These are phyloP conservation scores for Lupinus albus DNA, from an alignment of 306 rosid genomes.

Conservation along the genomic window DNA sequence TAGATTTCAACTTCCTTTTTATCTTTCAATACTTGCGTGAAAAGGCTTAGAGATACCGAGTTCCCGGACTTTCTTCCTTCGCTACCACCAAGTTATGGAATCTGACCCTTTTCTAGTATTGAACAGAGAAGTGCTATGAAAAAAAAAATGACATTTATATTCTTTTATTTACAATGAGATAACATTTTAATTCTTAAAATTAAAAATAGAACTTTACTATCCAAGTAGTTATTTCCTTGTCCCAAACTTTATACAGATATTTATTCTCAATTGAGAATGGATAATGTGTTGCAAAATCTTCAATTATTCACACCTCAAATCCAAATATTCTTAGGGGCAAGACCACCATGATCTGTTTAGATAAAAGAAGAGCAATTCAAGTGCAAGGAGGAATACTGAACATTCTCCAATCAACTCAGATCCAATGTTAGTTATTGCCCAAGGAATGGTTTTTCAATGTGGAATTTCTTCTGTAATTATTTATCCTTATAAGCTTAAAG, in stretches of 20 bases:
- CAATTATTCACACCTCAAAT: neutral
- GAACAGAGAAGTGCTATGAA: too few species aligned
- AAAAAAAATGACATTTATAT: too few species aligned
- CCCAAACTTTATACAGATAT: neutral
- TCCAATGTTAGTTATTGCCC: neutral
- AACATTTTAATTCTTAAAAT: too few species aligned
- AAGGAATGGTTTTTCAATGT: neutral
- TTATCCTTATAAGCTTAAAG: conserved; percentile 14
- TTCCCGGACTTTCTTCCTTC: too few species aligned
- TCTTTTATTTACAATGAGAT: too few species aligned
- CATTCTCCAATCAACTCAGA: neutral
- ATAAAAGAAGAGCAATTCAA: conserved; percentile 23
- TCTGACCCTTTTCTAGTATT: too few species aligned
- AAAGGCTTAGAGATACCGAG: too few species aligned
- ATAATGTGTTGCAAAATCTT: neutral
- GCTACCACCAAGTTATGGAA: too few species aligned
- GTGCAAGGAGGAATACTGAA: conserved; percentile 17
- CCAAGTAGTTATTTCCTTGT: too few species aligned
- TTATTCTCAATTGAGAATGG: neutral
- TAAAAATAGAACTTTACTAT: too few species aligned
- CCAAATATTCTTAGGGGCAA: conserved; percentile 18
- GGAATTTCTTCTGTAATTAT: conserved; percentile 11
- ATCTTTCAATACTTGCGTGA: too few species aligned
- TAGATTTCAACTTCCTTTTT: too few species aligned
- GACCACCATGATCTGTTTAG: conserved; percentile 30